These are phyloP conservation scores for Vanrija sp. DNA, from an alignment of 1,284 basidiomycete species.

Conservation along the genomic window DNA sequence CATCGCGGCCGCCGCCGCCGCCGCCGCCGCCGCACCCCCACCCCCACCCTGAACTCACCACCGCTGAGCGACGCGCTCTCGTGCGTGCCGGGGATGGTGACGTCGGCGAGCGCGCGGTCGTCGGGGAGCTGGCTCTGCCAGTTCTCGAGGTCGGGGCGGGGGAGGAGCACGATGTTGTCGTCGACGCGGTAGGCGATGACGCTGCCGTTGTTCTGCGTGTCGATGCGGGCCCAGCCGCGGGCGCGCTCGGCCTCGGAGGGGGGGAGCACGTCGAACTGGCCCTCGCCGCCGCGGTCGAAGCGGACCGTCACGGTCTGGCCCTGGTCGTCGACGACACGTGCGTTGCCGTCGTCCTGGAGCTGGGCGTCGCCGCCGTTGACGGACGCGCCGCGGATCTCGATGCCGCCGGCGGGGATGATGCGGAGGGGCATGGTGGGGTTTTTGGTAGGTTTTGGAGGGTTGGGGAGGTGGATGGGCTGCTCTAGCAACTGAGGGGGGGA, in stretches of 20 bases:
- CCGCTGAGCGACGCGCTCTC: conserved; percentile 11
- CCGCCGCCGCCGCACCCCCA: no score
- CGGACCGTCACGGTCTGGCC: conserved; percentile 1
- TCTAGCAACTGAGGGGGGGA: conserved; percentile 14
- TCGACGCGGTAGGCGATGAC: conserved; percentile 12
- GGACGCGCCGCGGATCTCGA: conserved; percentile 9
- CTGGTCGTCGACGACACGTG: conserved; percentile 1
- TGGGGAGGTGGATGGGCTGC: conserved; percentile 15
- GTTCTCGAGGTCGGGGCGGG: background rate
- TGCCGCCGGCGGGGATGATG: conserved; percentile 9
- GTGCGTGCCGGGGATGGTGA: conserved; percentile 13
- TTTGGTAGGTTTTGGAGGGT: conserved; percentile 1
- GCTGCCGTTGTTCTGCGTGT: background rate
- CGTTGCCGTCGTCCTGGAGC: conserved; percentile 11
- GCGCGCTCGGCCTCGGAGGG: conserved; percentile 4
- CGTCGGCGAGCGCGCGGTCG: conserved; percentile 15
- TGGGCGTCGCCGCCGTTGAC: conserved; percentile 11
- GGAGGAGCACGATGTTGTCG: conserved; percentile 12
- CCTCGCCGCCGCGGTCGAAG: conserved; percentile 8
- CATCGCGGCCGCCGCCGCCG: no score
- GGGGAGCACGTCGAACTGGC: conserved; percentile 1
- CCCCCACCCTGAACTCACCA: conserved; percentile 1
- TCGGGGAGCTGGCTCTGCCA: conserved; percentile 15
- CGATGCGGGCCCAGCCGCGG: conserved; percentile 13
- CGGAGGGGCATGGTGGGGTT: conserved; percentile 11